Evolutionary conservation across 345 rosid species (phyloP).

Genomic region (Hibiscus mutabilis): DNA sequence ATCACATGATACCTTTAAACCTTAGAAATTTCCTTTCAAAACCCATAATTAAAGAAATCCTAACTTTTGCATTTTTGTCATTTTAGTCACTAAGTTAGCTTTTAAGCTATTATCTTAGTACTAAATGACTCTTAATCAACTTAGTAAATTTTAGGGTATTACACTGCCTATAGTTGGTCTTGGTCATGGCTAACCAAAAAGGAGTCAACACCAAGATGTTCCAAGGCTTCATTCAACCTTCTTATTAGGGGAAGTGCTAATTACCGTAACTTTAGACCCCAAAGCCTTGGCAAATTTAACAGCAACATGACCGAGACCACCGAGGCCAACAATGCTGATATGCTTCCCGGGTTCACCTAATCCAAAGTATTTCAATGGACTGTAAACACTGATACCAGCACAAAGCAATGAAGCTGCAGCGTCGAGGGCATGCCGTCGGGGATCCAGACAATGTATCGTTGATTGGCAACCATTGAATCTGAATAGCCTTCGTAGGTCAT

Average conservation of each 20-base stretch:
- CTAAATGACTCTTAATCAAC: no score
- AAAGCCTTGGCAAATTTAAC: conserved; percentile 50
- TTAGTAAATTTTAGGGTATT: no score
- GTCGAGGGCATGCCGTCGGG: conserved; percentile 50
- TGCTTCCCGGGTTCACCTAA: conserved; percentile 30
- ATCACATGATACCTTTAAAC: no score
- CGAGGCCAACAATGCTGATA: conserved; percentile 42
- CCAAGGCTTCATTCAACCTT: conserved; percentile 37
- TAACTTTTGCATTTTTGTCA: no score
- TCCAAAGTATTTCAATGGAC: conserved; percentile 49
- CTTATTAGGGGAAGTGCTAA: conserved; percentile 43
- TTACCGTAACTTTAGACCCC: conserved; percentile 40
- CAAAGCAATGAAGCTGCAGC: conserved; percentile 60
- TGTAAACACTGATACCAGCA: conserved; percentile 65
- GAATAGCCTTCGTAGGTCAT: conserved; percentile 53
- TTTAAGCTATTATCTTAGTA: no score
- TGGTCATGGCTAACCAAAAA: conserved; percentile 35
- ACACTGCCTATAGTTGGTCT: no score
- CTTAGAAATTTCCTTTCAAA: no score
- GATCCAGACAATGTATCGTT: conserved; percentile 43
- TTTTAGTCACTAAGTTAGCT: no score
- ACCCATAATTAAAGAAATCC: no score
- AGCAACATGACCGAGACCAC: conserved; percentile 48
- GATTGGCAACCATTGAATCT: conserved; percentile 41
- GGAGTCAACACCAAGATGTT: conserved; percentile 36